Evolutionary conservation across 352 stramenopile genomes (phyloP), one percentile per base, ranked within the genome.

Genomic region (Globisporangium carolinianum): DNA sequence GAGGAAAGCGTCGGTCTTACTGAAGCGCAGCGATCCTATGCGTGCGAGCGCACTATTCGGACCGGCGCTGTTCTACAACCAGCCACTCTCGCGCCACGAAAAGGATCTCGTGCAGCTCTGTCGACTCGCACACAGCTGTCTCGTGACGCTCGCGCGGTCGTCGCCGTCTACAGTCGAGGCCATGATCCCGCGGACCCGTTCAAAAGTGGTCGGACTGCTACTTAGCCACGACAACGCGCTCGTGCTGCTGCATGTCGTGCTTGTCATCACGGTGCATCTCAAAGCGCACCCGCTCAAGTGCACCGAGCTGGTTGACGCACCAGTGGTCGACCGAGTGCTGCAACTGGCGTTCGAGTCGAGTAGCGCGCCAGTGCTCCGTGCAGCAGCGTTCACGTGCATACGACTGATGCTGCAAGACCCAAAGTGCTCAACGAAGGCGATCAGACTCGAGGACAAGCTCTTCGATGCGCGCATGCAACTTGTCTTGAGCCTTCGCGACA

Each of bases 101-200:
- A 65, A 57, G 35, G 59, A 60, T n/a, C 18, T 65, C 47, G 51
- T 57, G 5, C 59, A 65, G 49, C 47, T 65, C 24, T 65, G 59
- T 24, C 54, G 52, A 38, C 59, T 65, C n/a, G 59, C 59, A 1
- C 53, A 65, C 42, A 48, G 47, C 14, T 65, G 59, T 41, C 59
- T 65, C 5, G 11, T 42, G 4, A 53, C 46, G 17, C 52, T 60
- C 12, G 35, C 17, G 37, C 54, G 39, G 12, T 59, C 53, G n/a
- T 60, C 47, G 17, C 53, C 53, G 6, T 39, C 36, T 2, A 3
- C 39, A 3, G 39, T 65, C 3, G 59, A 57, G 43, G 43, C 14
- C n/a, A 57, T 60, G 59, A 65, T 65, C 37, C 39, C 48, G 17
- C 54, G 54, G 15, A 60, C 59, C 6, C 58, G 54, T 8, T 17